Percentiles rank a stretch among this genome's conserved stretches.
phyloP scores from a whole-genome alignment of 164 flowering plant species.

The Vitis labrusca region DNA sequence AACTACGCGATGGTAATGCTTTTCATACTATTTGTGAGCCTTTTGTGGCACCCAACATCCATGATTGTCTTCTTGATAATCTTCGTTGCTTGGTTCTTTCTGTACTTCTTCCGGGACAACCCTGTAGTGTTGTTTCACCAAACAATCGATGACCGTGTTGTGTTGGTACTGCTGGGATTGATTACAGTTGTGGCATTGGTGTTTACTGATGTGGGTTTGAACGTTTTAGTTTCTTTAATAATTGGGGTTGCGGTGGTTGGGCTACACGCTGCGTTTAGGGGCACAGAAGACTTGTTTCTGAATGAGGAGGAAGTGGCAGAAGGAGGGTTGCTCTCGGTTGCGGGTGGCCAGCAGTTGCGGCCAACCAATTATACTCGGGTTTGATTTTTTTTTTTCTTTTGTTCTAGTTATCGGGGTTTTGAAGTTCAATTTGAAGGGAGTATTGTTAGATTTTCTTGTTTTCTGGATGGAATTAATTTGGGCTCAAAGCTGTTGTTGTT shows the following conservation, averaged over 20 bases:
- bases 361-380: slow-evolving; percentile 16
- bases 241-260: slow-evolving; percentile 30
- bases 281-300: slow-evolving; percentile 27
- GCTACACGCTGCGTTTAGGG: slow-evolving; percentile 28
- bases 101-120: slow-evolving; percentile 33
- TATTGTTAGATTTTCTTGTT: neutral
- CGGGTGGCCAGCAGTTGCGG: slow-evolving; percentile 22
- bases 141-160: slow-evolving; percentile 27
- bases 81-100: slow-evolving; percentile 32
- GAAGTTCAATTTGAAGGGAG: neutral
- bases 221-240: slow-evolving; percentile 34
- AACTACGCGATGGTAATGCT: slow-evolving; percentile 35
- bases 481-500: too few relatives aligned
- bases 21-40: slow-evolving; percentile 29
- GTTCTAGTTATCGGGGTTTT: neutral
- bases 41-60: slow-evolving; percentile 39
- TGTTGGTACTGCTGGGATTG: slow-evolving; percentile 19
- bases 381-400: slow-evolving; percentile 8
- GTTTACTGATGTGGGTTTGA: slow-evolving; percentile 30
- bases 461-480: too few relatives aligned
- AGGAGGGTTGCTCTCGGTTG: slow-evolving; percentile 37
- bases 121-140: slow-evolving; percentile 22
- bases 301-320: slow-evolving; percentile 36
- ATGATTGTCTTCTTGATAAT: slow-evolving; percentile 36
- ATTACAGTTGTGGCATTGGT: slow-evolving; percentile 29